Base-by-base conservation (phyloP, 129 eudicot genomes). In the Lonicera japonica region DNA sequence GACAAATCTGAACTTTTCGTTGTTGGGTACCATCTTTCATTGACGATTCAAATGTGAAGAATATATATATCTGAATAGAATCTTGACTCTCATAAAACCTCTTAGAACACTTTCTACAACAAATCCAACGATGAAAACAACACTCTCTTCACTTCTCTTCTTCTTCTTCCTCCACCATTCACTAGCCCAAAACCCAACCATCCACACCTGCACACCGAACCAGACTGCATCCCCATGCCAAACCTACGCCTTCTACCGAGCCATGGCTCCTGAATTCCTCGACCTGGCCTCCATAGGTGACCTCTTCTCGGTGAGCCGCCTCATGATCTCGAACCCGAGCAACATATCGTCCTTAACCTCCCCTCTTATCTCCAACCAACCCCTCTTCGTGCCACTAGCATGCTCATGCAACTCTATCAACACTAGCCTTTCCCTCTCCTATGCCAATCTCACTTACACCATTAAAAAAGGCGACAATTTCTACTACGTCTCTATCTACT, bases 391-490 rank as follows among this genome's bases (percentile, higher is more conserved):
- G 14, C 99, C 99, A 36, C 48, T 88, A 19, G 47, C 73, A 52
- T 92, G 99, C 66, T 79, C 95, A 12, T 92, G 99, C 60, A 78
- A 92, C 72, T 22, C 67, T 15, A 58, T 88, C 38, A 73, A 84
- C 58, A 53, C 67, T 56, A 76, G 65, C 67, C 46, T 69, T 21
- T 66, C 60, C 39, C 66, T 92, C 40, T 92, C 99, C 48, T 88
- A 75, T 54, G 84, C 99, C 17, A 69, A 47, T 52, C 24, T 82
- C 5, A 83, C 72, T 61, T 82, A 82, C 77, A 80, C 85, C 6
- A 73, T 92, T 58, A 64, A 66, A 11, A 10, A n/a, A 40, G 89
- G 53, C 43, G 86, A 92, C 86, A 85, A 83, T 20, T 87, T 78
- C 65, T 88, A 76, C 67, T 3, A 20, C 22, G 77, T 84, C 13